Conservation (phyloP, 2,329 filamentous ascomycete species). For the Aspergillus piperis region DNA sequence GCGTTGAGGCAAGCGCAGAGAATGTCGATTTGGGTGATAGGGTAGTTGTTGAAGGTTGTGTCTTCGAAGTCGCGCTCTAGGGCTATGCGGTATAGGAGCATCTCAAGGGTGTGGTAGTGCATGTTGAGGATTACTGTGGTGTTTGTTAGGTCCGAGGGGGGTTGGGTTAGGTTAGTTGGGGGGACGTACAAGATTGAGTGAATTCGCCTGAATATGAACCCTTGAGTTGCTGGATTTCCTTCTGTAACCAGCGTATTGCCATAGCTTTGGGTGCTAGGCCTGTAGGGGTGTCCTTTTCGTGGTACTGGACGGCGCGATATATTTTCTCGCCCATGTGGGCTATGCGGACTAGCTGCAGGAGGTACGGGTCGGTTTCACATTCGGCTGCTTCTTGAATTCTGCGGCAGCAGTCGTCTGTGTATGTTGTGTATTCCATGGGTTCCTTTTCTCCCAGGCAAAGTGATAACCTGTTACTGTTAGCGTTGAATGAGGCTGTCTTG, state of each 20-base stretch:
- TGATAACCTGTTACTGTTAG: conserved; percentile 19
- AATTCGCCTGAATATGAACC: conserved; percentile 7
- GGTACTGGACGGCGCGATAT: conserved; percentile 27
- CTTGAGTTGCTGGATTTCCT: conserved; percentile 39
- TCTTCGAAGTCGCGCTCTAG: conserved; percentile 43
- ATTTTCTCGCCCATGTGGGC: conserved; percentile 57
- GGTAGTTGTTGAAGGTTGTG: conserved; percentile 33
- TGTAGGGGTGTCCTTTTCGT: conserved; percentile 22
- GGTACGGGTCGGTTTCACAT: conserved; percentile 49
- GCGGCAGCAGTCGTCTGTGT: conserved; percentile 54
- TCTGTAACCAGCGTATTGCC: conserved; percentile 48
- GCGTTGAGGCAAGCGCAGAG: conserved; percentile 54
- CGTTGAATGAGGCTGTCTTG: neutral
- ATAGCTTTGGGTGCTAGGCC: conserved; percentile 22
- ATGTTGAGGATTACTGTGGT: conserved; percentile 25
- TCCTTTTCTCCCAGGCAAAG: conserved; percentile 48
- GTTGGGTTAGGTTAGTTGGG: neutral
- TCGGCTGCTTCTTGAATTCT: conserved; percentile 50
- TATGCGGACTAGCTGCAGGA: conserved; percentile 52
- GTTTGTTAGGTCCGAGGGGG: neutral
- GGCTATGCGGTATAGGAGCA: conserved; percentile 26
- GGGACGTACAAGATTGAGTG: conserved; percentile 11
- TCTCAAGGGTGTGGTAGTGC: conserved; percentile 30
- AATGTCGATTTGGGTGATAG: conserved; percentile 36
- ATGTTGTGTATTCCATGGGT: conserved; percentile 54